Percentiles rank a stretch among this genome's conserved stretches.
Evolutionary conservation across 73 alveolate genomes (phyloP).

Genomic region (Tetrahymena malaccensis): DNA sequence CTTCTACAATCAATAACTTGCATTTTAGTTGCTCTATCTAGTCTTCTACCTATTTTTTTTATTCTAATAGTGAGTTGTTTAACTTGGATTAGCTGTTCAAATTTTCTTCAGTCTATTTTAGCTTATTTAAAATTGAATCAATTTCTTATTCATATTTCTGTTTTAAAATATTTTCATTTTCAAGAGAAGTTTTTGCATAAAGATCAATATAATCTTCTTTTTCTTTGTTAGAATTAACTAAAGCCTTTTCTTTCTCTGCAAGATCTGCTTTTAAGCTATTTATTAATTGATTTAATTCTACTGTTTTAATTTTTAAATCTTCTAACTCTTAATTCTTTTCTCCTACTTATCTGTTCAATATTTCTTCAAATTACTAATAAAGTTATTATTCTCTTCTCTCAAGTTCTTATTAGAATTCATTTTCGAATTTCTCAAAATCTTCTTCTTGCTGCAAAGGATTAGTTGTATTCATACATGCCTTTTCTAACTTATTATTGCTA

Average conservation of each 20-base stretch:
- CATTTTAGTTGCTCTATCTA: not conserved
- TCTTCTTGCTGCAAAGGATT: not conserved
- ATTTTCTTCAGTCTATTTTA: not conserved
- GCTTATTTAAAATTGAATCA: not conserved
- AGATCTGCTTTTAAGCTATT: not conserved
- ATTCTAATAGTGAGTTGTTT: not conserved
- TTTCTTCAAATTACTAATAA: not conserved
- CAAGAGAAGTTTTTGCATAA: not conserved
- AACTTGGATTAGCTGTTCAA: not conserved
- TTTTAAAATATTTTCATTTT: not conserved
- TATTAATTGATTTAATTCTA: not conserved
- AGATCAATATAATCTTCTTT: not conserved
- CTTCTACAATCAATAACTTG: not conserved
- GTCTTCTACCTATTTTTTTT: not conserved
- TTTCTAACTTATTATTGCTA: not conserved
- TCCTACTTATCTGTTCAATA: not conserved
- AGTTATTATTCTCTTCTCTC: not conserved
- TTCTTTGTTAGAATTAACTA: not conserved
- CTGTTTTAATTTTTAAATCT: not conserved
- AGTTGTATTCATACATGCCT: not conserved
- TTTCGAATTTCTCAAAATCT: not conserved
- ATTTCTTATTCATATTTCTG: not conserved
- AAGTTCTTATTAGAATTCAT: not conserved
- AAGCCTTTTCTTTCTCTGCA: not conserved
- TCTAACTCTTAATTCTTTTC: not conserved